A percentile compares a stretch with the other conserved stretches of the same genome.
phyloP scores from a whole-genome alignment of 2,329 filamentous ascomycete genomes.

The Hypoxylon sp. region DNA sequence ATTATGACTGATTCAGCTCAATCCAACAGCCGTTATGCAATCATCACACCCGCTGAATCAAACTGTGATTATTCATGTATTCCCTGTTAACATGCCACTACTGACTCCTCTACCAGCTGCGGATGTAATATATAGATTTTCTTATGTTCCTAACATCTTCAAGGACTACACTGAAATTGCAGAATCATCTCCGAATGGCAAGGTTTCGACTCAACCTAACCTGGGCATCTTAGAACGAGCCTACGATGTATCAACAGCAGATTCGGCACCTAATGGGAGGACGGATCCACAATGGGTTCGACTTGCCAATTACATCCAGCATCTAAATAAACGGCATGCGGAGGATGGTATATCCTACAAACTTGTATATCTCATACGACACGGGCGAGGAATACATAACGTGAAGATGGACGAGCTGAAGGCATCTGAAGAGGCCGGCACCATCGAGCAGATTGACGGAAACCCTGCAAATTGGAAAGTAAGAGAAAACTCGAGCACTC shows the following conservation, averaged over 20 bases:
- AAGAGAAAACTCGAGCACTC: background rate
- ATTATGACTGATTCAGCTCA: slow-evolving; percentile 3
- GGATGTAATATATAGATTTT: slow-evolving; percentile 1
- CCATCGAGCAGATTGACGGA: slow-evolving; percentile 16
- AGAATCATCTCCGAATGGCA: slow-evolving; percentile 1
- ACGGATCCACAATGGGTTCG: slow-evolving; percentile 20
- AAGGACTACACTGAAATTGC: slow-evolving; percentile 10
- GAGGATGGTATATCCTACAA: slow-evolving; percentile 29
- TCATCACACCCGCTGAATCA: background rate
- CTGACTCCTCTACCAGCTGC: background rate
- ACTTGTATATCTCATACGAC: slow-evolving; percentile 34
- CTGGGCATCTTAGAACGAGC: slow-evolving; percentile 9
- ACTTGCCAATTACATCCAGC: slow-evolving; percentile 20
- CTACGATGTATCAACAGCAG: background rate
- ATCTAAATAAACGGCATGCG: slow-evolving; percentile 14
- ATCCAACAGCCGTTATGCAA: background rate
- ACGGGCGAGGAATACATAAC: slow-evolving; percentile 34
- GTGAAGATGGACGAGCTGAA: slow-evolving; percentile 33
- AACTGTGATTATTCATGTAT: slow-evolving; percentile 2
- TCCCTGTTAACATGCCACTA: background rate
- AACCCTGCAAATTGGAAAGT: slow-evolving; percentile 23
- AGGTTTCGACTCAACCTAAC: slow-evolving; percentile 14
- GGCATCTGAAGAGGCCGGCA: slow-evolving; percentile 9
- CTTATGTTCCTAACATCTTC: slow-evolving; percentile 8
- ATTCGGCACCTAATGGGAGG: background rate